Evolutionary conservation across 2,329 filamentous ascomycete species (phyloP).

Genomic region (Penicillium rolfsii): DNA sequence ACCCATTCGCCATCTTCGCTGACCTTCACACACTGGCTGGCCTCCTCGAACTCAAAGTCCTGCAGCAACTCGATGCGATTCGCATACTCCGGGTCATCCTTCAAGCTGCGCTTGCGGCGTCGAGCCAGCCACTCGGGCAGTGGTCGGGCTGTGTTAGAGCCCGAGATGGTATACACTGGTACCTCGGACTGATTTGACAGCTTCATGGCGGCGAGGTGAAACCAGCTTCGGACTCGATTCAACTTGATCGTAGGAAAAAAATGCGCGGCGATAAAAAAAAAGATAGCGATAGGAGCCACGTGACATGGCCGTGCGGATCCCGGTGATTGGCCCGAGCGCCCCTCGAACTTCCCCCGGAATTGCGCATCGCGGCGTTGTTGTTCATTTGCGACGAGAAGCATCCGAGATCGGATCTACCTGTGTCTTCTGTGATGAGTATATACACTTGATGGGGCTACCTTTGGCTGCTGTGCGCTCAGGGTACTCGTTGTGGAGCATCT

Average conservation of each 20-base stretch:
- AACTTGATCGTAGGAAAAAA: constrained; percentile 25
- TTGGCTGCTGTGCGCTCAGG: constrained; percentile 26
- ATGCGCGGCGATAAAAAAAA: constrained; percentile 31
- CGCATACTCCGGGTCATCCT: constrained; percentile 89
- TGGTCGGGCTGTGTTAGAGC: constrained; percentile 81
- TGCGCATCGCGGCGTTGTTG: constrained; percentile 22
- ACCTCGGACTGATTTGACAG: constrained; percentile 71
- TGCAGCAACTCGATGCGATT: constrained; percentile 93
- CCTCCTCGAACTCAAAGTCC: constrained; percentile 97
- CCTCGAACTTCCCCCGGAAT: constrained; percentile 40
- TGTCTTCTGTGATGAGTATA: constrained; percentile 18
- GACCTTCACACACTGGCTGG: constrained; percentile 83
- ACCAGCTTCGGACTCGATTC: constrained; percentile 12
- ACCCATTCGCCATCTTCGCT: constrained; percentile 97
- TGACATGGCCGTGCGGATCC: constrained; percentile 29
- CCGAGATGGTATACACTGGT: constrained; percentile 92
- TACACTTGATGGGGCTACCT: constrained; percentile 23
- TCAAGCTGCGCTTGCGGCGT: constrained; percentile 85
- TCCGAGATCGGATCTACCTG: constrained; percentile 9
- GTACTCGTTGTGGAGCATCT: constrained; percentile 26
- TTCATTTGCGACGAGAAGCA: constrained; percentile 9
- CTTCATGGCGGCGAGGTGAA: constrained; percentile 46
- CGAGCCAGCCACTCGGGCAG: constrained; percentile 95
- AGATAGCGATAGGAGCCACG: constrained; percentile 40
- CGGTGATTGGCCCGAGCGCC: constrained; percentile 38